Evolutionary conservation across 2,329 filamentous ascomycete species (phyloP), one percentile per base, ranked within the genome.

Genomic region (Colletotrichum neosansevieriae): DNA sequence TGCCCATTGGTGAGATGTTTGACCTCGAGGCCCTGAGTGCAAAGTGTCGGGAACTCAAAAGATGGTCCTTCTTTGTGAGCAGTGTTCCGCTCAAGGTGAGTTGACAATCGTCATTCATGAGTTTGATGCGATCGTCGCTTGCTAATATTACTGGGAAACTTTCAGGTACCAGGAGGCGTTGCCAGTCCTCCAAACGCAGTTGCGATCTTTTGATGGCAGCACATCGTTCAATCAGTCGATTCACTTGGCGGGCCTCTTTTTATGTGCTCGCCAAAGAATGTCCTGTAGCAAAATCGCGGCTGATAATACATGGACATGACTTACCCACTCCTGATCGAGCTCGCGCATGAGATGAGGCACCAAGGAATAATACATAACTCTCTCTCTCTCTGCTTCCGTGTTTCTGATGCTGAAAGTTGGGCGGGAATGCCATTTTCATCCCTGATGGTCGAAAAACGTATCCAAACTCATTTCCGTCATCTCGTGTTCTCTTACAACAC

Each of bases 1-100:
- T 85, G 78, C 82, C 83, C 1, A 83, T 85, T 42, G 83, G 84
- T 0, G 84, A 86, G 73, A 71, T 85, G 53, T 85, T 85, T 65
- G 79, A 85, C 59, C 70, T 85, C 12, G 81, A 84, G 54, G 73
- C 67, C 3, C 65, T 85, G 45, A 74, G 76, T 1, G 58, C 68
- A 15, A 76, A 77, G 32, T 83, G 81, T 32, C 19, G 51, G 12
- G 75, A 77, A 58, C 69, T 73, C 11, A 67, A 73, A 3, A 67
- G 78, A 24, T 83, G 78, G 76, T 75, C 77, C 0, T 83, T 83
- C 49, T 83, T 83, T 68, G 76, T 83, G 32, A 76, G 71, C 63
- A 80, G 78, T 54, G 74, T 79, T 63, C 79, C 80, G 6, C 67
- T 82, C 24, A 79, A 78, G 69, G 74, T 74, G 19, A 65, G 63